Base-by-base conservation (phyloP, 2,329 filamentous ascomycete genomes). In the Aquanectria penicillioides region DNA sequence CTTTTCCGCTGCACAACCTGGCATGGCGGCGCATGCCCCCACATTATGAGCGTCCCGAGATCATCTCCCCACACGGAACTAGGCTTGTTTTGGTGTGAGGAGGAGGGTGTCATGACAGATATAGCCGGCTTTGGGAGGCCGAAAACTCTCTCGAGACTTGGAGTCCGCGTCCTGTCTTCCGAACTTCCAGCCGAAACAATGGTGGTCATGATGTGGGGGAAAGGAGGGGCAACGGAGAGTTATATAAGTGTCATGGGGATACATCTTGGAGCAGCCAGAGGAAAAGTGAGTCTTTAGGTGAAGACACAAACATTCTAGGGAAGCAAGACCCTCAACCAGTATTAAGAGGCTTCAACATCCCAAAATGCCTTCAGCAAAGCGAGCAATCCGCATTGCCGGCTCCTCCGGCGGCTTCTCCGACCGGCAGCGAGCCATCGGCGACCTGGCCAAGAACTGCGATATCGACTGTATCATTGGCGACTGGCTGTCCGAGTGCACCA, bases 371-470 rank as follows among this genome's bases (percentile, higher is more conserved):
- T 63, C 67, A 8, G 44, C 58, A 37, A 75, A 74, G 59, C 69
- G 74, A 58, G 71, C 76, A 7, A 75, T 80, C 59, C 75, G 75
- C 59, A 76, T 80, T 60, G 77, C 76, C 53, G 77, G 77, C 54
- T 73, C 77, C 37, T 78, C 76, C 13, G 77, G 78, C 23, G 77
- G 77, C 25, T 79, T 79, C 69, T 77, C 76, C 17, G 78, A 79
- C 64, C 72, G 78, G 29, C 75, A 78, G 57, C 72, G 76, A 17
- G 77, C 77, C 54, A 78, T 78, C 51, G 63, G 71, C 23, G 74
- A 75, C 26, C 70, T 80, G n/a, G 77, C 78, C 31, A 74, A 74
- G 59, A 67, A 76, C 69, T 63, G 72, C 61, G 71, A 73, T 17
- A 67, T 73, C 28, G 70, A 73, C 61, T 66, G 67, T 59, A 73